A percentile compares a stretch with the other conserved stretches of the same genome.
Evolutionary conservation across 371 early-diverging fungal genomes (phyloP).

Genomic region (Dichotomocladium elegans): DNA sequence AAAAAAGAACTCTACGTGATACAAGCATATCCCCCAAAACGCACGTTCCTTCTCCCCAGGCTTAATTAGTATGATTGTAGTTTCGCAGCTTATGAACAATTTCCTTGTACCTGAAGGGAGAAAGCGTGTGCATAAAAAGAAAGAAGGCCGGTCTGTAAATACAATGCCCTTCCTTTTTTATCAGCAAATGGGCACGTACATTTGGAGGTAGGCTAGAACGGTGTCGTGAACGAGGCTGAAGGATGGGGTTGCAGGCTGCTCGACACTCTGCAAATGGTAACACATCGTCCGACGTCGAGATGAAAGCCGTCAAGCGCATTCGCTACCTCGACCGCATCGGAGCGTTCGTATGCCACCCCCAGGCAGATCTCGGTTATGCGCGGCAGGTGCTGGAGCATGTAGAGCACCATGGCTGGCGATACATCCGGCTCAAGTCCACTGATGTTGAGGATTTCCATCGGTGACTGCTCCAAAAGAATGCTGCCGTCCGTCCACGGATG

Average conservation of each 20-base stretch:
- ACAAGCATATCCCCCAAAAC: too few species aligned
- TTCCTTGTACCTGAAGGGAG: too few species aligned
- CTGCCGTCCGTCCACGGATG: conserved; percentile 3
- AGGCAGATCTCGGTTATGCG: conserved; percentile 18
- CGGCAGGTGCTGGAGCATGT: conserved; percentile 11
- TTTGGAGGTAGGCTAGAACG: too few species aligned
- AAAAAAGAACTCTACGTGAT: too few species aligned
- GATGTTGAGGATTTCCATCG: conserved; percentile 16
- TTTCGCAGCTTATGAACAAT: too few species aligned
- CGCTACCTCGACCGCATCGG: conserved; percentile 15
- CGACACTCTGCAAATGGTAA: conserved; percentile 19
- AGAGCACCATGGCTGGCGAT: conserved; percentile 9
- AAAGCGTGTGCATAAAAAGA: too few species aligned
- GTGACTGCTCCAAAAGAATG: neutral
- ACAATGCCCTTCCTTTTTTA: too few species aligned
- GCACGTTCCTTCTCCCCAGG: too few species aligned
- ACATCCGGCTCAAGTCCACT: conserved; percentile 21
- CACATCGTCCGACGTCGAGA: conserved; percentile 19
- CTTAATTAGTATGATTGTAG: too few species aligned
- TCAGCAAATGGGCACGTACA: too few species aligned
- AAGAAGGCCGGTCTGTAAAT: neutral
- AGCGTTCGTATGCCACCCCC: conserved; percentile 22
- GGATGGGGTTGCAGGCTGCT: too few species aligned
- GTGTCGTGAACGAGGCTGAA: too few species aligned
- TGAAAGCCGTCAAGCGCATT: conserved; percentile 5